Evolutionary conservation across 176 grass and related monocot species (phyloP).

Genomic region (sorghum (Sorghum bicolor)): DNA sequence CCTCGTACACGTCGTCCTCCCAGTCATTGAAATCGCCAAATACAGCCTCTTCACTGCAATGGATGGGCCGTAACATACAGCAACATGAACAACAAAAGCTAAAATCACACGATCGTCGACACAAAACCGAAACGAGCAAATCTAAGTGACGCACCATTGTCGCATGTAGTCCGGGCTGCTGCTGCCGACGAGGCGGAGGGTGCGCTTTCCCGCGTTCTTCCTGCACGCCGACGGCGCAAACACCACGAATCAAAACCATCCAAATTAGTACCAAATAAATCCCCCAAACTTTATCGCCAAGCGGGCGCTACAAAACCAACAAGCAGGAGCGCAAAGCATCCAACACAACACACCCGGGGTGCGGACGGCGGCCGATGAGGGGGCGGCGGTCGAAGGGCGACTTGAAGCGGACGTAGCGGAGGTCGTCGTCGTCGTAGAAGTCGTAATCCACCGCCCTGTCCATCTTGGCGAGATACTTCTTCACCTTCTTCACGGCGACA

Average conservation of each 20-base stretch:
- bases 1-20: not conserved
- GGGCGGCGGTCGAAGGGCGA: slow-evolving; percentile 32
- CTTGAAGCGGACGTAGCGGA: slow-evolving; percentile 23
- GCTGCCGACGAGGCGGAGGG: slow-evolving; percentile 27
- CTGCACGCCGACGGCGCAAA: slow-evolving; percentile 9
- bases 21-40: slow-evolving; percentile 30
- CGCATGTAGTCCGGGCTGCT: slow-evolving; percentile 21
- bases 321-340: not conserved
- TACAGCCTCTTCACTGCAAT: slow-evolving; percentile 28
- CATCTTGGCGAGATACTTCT: slow-evolving; percentile 5
- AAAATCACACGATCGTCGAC: not conserved
- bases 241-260: not conserved
- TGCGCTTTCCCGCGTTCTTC: slow-evolving; percentile 25
- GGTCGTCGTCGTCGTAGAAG: slow-evolving; percentile 8
- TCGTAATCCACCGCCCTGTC: slow-evolving; percentile 23
- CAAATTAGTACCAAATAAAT: not conserved
- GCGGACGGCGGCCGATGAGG: slow-evolving; percentile 17
- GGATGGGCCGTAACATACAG: not conserved
- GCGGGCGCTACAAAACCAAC: not conserved
- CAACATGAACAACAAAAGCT: not conserved
- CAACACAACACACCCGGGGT: not conserved
- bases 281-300: not conserved
- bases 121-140: slow-evolving; percentile 7
- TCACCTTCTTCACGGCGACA: slow-evolving; percentile 13
- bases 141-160: not conserved